Percentiles rank a stretch among this genome's conserved stretches.
Evolutionary conservation across 2,329 filamentous ascomycete species (phyloP).

Genomic region (Xylariaceae sp.): DNA sequence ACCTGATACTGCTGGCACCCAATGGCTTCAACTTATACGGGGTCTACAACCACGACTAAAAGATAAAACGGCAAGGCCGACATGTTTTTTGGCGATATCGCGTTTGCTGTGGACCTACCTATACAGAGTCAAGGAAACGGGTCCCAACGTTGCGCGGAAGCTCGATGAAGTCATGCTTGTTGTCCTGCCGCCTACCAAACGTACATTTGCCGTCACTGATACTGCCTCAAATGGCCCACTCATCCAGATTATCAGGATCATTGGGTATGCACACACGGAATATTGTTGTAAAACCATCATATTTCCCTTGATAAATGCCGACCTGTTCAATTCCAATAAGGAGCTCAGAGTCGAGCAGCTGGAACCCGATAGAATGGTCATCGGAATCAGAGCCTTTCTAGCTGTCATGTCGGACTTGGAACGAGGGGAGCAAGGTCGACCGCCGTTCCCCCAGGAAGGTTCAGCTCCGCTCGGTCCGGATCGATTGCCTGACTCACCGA

Average conservation of each 20-base stretch:
- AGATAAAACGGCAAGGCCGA: constrained; percentile 71
- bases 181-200: constrained; percentile 75
- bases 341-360: constrained; percentile 86
- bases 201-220: constrained; percentile 78
- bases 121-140: constrained; percentile 73
- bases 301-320: constrained; percentile 92
- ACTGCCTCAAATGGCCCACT: constrained; percentile 80
- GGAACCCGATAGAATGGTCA: constrained; percentile 95
- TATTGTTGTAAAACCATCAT: constrained; percentile 89
- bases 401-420: constrained; percentile 92
- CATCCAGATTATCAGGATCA: constrained; percentile 89
- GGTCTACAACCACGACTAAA: constrained; percentile 78
- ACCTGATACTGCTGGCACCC: constrained; percentile 73
- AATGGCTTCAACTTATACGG: constrained; percentile 81
- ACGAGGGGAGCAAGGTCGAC: constrained; percentile 69
- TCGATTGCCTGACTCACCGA: constrained; percentile 46
- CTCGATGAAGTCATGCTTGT: constrained; percentile 86
- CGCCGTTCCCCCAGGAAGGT: constrained; percentile 77
- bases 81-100: constrained; percentile 85
- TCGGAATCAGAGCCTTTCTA: constrained; percentile 90
- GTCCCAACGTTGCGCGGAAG: constrained; percentile 66
- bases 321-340: constrained; percentile 71
- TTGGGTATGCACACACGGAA: constrained; percentile 90
- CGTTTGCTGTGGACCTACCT: constrained; percentile 92
- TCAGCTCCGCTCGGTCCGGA: constrained; percentile 38